Evolutionary conservation across 2,329 filamentous ascomycete species (phyloP).

Genomic region (Trichophyton equinum): DNA sequence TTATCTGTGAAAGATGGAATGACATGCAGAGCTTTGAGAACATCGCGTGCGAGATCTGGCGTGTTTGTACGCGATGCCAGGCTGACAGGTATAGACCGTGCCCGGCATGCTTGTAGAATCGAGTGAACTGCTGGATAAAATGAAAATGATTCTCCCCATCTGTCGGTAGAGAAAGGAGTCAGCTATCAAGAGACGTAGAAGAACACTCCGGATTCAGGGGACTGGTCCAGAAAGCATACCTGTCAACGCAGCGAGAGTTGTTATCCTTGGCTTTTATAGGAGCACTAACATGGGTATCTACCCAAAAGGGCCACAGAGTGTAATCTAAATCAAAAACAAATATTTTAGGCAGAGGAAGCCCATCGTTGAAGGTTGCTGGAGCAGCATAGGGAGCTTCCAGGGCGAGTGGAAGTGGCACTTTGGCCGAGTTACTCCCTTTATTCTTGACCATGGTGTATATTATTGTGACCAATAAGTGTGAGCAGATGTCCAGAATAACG

Average conservation of each 20-base stretch:
- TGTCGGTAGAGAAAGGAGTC: slow-evolving; percentile 10
- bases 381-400: slow-evolving; percentile 18
- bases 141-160: slow-evolving; percentile 51
- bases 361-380: slow-evolving; percentile 49
- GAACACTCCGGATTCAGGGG: not conserved
- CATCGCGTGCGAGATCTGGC: slow-evolving; percentile 65
- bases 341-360: slow-evolving; percentile 63
- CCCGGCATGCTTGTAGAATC: slow-evolving; percentile 51
- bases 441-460: slow-evolving; percentile 9
- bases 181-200: slow-evolving; percentile 5
- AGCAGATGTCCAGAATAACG: too few species aligned
- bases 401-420: slow-evolving; percentile 5
- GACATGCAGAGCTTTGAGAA: slow-evolving; percentile 62
- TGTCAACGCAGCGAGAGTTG: slow-evolving; percentile 34
- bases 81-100: slow-evolving; percentile 46
- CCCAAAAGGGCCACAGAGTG: slow-evolving; percentile 98
- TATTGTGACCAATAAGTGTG: not conserved
- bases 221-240: slow-evolving; percentile 18
- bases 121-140: slow-evolving; percentile 60
- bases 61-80: slow-evolving; percentile 71
- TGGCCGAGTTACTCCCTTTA: slow-evolving; percentile 8
- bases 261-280: slow-evolving; percentile 55
- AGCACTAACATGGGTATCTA: slow-evolving; percentile 76
- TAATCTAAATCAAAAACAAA: slow-evolving; percentile 95
- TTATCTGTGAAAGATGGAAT: slow-evolving; percentile 34